Percentiles rank a stretch among this genome's conserved stretches.
Conservation (phyloP, 495 filamentous ascomycete species). For the Staphylotrichum longicolle region DNA sequence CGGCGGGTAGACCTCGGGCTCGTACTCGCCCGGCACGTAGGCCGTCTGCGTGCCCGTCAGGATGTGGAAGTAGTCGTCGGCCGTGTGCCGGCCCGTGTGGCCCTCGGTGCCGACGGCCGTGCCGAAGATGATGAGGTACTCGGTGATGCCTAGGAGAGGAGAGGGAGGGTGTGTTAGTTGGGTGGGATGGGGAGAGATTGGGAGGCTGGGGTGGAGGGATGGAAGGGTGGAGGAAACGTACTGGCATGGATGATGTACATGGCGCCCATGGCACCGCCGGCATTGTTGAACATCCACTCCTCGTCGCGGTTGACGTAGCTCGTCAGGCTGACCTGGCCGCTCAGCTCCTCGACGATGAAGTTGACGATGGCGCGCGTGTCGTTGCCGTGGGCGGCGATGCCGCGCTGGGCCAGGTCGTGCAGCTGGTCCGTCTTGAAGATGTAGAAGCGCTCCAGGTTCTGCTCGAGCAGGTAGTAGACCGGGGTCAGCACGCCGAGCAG, state of each 20-base stretch:
- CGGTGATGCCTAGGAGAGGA: constrained; percentile 15
- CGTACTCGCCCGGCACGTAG: constrained; percentile 66
- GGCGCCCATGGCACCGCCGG: constrained; percentile 81
- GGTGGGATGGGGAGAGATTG: background rate
- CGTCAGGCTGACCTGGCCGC: constrained; percentile 38
- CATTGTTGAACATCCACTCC: constrained; percentile 75
- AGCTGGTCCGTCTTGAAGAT: constrained; percentile 69
- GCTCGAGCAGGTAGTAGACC: constrained; percentile 62
- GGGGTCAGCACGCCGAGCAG: constrained; percentile 59
- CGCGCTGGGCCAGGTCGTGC: constrained; percentile 62
- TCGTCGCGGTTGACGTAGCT: constrained; percentile 57
- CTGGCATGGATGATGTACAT: constrained; percentile 89
- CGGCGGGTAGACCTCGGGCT: constrained; percentile 70
- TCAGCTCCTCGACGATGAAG: constrained; percentile 60
- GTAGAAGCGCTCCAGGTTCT: constrained; percentile 71
- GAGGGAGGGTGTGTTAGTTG: background rate
- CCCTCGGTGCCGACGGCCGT: constrained; percentile 86
- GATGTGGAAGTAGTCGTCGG: constrained; percentile 93
- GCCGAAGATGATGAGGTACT: constrained; percentile 44
- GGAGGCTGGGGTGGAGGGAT: background rate
- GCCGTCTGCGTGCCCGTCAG: constrained; percentile 70
- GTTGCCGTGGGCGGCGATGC: constrained; percentile 65
- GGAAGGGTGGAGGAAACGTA: constrained; percentile 34
- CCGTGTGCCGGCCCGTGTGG: constrained; percentile 81
- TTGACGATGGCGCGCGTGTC: constrained; percentile 67